phyloP scores from a whole-genome alignment of 2,329 filamentous ascomycete genomes.

The Plenodomus tracheiphilus region DNA sequence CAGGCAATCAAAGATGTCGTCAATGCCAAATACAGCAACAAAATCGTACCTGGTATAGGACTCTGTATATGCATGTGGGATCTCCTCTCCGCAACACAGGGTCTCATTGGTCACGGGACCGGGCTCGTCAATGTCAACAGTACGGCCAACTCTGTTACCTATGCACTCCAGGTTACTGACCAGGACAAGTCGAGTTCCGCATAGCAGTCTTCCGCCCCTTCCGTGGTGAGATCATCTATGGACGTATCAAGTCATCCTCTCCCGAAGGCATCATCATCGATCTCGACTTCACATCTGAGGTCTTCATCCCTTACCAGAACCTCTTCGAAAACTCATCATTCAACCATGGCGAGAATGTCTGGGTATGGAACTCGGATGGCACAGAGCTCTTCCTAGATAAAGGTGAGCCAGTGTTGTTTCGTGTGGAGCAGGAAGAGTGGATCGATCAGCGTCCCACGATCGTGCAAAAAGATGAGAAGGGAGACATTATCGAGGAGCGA shows the following conservation, averaged over 20 bases:
- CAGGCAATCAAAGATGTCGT: conserved; percentile 94
- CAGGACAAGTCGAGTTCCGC: conserved; percentile 77
- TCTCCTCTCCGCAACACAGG: conserved; percentile 84
- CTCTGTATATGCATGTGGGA: conserved; percentile 95
- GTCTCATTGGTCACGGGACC: conserved; percentile 88
- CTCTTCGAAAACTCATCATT: conserved; percentile 59
- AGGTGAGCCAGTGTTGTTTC: conserved; percentile 84
- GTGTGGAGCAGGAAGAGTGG: conserved; percentile 87
- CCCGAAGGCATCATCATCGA: conserved; percentile 75
- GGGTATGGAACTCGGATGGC: conserved; percentile 79
- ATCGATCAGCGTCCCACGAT: conserved; percentile 84
- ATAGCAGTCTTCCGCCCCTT: conserved; percentile 94
- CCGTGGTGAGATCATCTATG: conserved; percentile 88
- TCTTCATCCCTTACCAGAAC: conserved; percentile 66
- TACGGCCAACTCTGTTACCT: conserved; percentile 40
- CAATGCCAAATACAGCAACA: conserved; percentile 95
- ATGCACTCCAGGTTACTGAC: neutral
- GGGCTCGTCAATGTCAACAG: conserved; percentile 94
- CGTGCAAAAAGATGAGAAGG: conserved; percentile 67
- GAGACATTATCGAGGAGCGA: conserved; percentile 63
- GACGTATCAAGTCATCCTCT: conserved; percentile 76
- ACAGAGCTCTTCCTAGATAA: conserved; percentile 83
- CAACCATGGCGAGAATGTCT: conserved; percentile 74
- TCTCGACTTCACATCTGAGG: conserved; percentile 92
- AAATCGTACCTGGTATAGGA: conserved; percentile 93